Percentiles rank a stretch among this genome's conserved stretches.
Evolutionary conservation across 2,329 filamentous ascomycete species (phyloP).

Genomic region (Sclerotinia minor): DNA sequence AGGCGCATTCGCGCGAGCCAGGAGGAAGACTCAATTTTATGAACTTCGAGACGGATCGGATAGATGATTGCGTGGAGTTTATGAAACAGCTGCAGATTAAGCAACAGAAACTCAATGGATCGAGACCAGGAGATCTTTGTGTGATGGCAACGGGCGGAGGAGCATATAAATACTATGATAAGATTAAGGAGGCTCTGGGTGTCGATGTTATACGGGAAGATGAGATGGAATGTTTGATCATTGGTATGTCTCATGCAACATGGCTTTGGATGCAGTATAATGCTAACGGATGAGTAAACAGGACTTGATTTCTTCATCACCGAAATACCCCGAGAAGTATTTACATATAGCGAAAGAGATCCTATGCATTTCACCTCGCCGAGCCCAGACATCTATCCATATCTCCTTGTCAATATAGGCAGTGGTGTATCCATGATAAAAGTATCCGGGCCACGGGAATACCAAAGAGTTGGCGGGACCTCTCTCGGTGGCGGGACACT

Average conservation of each 20-base stretch:
- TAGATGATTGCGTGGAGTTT: constrained; percentile 91
- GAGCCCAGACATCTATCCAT: constrained; percentile 84
- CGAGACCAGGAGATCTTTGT: constrained; percentile 69
- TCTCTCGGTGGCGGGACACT: constrained; percentile 95
- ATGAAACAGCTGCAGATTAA: constrained; percentile 83
- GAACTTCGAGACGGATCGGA: constrained; percentile 92
- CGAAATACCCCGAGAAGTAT: constrained; percentile 94
- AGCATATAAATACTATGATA: constrained; percentile 95
- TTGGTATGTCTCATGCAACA: constrained; percentile 57
- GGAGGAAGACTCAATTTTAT: constrained; percentile 93
- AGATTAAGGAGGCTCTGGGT: constrained; percentile 77
- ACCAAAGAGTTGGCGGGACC: constrained; percentile 89
- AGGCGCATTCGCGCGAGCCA: constrained; percentile 73
- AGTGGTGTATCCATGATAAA: constrained; percentile 97
- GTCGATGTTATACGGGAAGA: constrained; percentile 91
- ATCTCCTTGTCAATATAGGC: constrained; percentile 96
- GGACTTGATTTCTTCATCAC: constrained; percentile 98
- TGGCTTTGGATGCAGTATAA: background rate
- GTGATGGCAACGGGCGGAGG: constrained; percentile 96
- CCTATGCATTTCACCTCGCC: constrained; percentile 87
- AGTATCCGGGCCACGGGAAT: constrained; percentile 84
- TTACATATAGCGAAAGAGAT: constrained; percentile 88
- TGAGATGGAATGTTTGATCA: constrained; percentile 98
- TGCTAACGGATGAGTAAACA: constrained; percentile 41
- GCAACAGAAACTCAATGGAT: constrained; percentile 74